Evolutionary conservation across 2,329 filamentous ascomycete species (phyloP).

Genomic region (Calonectria naviculata): DNA sequence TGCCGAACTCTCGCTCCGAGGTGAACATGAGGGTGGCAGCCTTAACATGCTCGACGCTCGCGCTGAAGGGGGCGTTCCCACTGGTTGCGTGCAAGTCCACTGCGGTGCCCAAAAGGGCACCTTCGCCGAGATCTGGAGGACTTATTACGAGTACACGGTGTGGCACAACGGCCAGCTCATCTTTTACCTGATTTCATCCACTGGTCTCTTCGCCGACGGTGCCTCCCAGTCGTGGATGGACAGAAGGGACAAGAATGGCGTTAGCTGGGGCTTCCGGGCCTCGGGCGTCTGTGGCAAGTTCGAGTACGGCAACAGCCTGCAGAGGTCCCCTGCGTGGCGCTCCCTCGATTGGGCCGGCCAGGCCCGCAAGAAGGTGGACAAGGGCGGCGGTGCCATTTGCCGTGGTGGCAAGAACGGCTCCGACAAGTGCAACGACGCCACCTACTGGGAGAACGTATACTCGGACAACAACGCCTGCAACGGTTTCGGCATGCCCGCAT

Average conservation of each 20-base stretch:
- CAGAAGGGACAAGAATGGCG: background rate
- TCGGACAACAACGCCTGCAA: background rate
- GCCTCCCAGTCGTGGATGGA: background rate
- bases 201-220: background rate
- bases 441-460: background rate
- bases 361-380: background rate
- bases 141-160: background rate
- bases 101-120: background rate
- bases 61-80: background rate
- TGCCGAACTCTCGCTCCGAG: background rate
- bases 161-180: background rate
- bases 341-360: background rate
- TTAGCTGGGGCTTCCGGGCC: background rate
- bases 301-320: background rate
- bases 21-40: background rate
- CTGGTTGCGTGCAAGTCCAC: background rate
- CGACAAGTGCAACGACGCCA: background rate
- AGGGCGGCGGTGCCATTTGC: background rate
- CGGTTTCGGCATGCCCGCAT: background rate
- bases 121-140: background rate
- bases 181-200: background rate
- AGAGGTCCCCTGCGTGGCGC: background rate
- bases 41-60: background rate
- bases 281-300: background rate
- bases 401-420: background rate